Evolutionary conservation across 148 eudicot species (phyloP).

Genomic region (Pharnaceum exiguum): DNA sequence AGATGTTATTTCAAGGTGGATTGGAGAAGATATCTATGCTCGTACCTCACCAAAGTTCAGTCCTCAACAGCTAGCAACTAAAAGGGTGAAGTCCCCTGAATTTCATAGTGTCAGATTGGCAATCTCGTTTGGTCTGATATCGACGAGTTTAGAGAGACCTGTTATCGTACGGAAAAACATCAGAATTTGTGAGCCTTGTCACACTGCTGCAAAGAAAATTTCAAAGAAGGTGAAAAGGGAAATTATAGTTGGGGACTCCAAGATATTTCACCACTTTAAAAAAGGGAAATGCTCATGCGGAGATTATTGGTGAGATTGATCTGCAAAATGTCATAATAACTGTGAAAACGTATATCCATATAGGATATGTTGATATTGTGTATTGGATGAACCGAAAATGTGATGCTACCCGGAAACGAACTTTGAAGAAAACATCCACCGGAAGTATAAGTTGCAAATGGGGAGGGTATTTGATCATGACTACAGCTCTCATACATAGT

Average conservation of each 20-base stretch:
- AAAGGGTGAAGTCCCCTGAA: constrained; percentile 30
- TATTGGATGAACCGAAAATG: too few relatives aligned
- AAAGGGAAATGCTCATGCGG: constrained; percentile 66
- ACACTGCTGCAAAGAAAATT: constrained; percentile 46
- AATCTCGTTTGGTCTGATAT: constrained; percentile 50
- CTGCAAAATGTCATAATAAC: too few relatives aligned
- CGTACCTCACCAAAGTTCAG: constrained; percentile 26
- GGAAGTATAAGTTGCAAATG: too few relatives aligned
- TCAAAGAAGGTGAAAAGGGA: constrained; percentile 45
- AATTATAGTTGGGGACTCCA: constrained; percentile 68
- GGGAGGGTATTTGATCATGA: too few relatives aligned
- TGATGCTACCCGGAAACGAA: too few relatives aligned
- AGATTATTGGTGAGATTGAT: constrained; percentile 80
- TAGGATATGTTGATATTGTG: too few relatives aligned
- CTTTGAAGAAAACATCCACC: too few relatives aligned
- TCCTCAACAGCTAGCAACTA: constrained; percentile 28
- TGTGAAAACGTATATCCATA: too few relatives aligned
- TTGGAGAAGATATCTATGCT: constrained; percentile 28
- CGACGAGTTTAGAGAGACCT: constrained; percentile 33
- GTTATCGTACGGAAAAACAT: constrained; percentile 50
- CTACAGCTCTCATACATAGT: too few relatives aligned
- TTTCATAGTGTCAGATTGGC: constrained; percentile 64
- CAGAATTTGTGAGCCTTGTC: constrained; percentile 66
- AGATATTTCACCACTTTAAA: constrained; percentile 72
- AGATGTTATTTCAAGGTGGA: constrained; percentile 34